phyloP scores from a whole-genome alignment of 1,139 yeast genomes.

The Pichia sp. region DNA sequence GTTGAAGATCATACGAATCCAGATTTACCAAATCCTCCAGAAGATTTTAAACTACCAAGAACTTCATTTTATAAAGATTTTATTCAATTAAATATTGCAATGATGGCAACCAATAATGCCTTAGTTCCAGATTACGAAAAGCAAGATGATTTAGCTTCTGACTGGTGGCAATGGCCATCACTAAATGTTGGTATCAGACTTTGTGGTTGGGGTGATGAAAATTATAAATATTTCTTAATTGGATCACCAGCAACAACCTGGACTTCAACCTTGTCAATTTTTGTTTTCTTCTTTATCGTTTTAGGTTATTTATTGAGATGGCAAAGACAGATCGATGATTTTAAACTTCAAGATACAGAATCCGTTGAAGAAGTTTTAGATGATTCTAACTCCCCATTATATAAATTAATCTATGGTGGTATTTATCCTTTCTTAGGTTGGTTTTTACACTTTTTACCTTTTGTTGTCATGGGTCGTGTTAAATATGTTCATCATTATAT shows the following conservation, averaged over 20 bases:
- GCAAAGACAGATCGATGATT: constrained; percentile 86
- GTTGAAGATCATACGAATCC: constrained; percentile 79
- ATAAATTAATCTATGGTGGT: constrained; percentile 69
- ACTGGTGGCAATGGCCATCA: constrained; percentile 99
- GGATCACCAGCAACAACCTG: constrained; percentile 95
- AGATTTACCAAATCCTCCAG: constrained; percentile 66
- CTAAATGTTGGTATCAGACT: constrained; percentile 87
- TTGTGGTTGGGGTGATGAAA: constrained; percentile 88
- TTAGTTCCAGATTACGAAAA: constrained; percentile 89
- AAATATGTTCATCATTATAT: constrained; percentile 95
- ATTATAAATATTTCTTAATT: constrained; percentile 75
- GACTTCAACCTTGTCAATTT: constrained; percentile 72
- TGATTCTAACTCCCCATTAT: constrained; percentile 31
- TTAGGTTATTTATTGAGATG: constrained; percentile 67
- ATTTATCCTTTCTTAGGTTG: constrained; percentile 88
- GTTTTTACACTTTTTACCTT: constrained; percentile 89
- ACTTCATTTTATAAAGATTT: constrained; percentile 85
- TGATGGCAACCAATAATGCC: constrained; percentile 99
- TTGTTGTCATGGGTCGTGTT: constrained; percentile 92
- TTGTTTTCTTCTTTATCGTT: constrained; percentile 53
- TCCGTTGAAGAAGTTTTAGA: constrained; percentile 6
- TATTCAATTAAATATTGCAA: constrained; percentile 86
- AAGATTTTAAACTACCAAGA: constrained; percentile 69
- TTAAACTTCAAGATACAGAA: constrained; percentile 33
- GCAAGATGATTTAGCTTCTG: constrained; percentile 83